phyloP scores from a whole-genome alignment of 148 eudicot species.

The Persicaria tinctoria region DNA sequence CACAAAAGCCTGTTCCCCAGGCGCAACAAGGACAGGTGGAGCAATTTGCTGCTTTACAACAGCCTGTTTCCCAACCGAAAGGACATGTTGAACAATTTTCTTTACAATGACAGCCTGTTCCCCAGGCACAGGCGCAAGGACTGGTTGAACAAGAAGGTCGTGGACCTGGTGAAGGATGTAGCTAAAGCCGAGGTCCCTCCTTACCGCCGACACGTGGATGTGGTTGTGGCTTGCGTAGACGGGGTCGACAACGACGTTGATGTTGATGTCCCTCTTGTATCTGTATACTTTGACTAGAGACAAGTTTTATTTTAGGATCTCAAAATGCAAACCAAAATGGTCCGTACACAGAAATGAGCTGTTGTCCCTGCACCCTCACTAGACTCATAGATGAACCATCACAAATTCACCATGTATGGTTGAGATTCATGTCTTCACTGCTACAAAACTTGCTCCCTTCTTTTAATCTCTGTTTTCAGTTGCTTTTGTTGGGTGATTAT shows the following conservation, averaged over 20 bases:
- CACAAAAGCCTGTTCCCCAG: conserved; percentile 76
- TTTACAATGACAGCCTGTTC: too few species aligned
- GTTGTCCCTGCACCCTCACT: too few species aligned
- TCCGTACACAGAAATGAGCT: background rate
- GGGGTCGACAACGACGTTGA: conserved; percentile 59
- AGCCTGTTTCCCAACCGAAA: too few species aligned
- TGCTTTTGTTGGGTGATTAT: too few species aligned
- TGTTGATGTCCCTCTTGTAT: conserved; percentile 68
- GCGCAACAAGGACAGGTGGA: conserved; percentile 34
- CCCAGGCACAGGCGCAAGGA: too few species aligned
- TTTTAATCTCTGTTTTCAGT: too few species aligned
- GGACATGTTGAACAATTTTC: too few species aligned
- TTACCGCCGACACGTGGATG: conserved; percentile 65
- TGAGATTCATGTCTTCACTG: too few species aligned
- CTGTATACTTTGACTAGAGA: conserved; percentile 52
- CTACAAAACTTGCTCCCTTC: too few species aligned
- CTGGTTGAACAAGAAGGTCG: conserved; percentile 68
- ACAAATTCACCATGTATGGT: too few species aligned
- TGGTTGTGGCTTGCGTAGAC: conserved; percentile 67
- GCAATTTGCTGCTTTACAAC: too few species aligned
- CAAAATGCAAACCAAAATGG: background rate
- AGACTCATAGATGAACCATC: too few species aligned
- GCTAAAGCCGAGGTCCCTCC: conserved; percentile 74
- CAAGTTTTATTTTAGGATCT: background rate
- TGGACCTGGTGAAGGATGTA: conserved; percentile 67